Base-by-base conservation (phyloP, 1,139 yeast genomes). In the Spencermartinsiella ligniputridi region DNA sequence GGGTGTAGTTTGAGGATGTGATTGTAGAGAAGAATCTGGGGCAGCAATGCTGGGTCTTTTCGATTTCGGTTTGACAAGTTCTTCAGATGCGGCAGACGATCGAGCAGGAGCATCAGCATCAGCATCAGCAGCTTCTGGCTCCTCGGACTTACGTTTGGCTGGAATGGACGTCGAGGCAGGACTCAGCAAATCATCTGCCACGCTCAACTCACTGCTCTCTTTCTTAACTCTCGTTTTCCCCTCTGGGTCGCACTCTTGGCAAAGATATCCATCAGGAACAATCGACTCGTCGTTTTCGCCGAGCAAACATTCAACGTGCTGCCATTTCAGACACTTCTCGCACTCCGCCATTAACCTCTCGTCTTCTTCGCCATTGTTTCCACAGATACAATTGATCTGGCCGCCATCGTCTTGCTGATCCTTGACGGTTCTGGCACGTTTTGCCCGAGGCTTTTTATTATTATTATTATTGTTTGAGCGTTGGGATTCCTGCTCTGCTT, bases 271-370 rank as follows among this genome's bases (percentile, higher is more conserved):
- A 8, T 72, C 71, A 1, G 82, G 80, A 1, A 72, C 57, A 25
- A 60, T 63, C 3, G 61, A 58, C 40, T 63, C 66, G 44, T 64
- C 66, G 17, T 63, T 61, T 55, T 73, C 64, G 39, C 74, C 80
- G 38, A 85, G 76, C 76, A 85, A 76, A 63, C 96, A 88, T 45
- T 65, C 69, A 29, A 81, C 78, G 61, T 88, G 96, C 60, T 88
- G 96, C 96, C 96, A 88, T 11, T 88, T 79, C 44, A 74, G 65
- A 61, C 96, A 88, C 18, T 67, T 58, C 45, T 84, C 95, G 64
- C 96, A 88, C 58, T 83, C 86, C 27, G 84, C 78, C 90, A 86
- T 84, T 29, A 75, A 72, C 4, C 85, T 80, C 18, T 75, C 72
- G 17, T 71, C 70, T 1, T 73, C 81, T 46, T 74, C 84, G 51